Evolutionary conservation across 2,329 filamentous ascomycete genomes (phyloP).

Genomic region (Fusarium nanum): DNA sequence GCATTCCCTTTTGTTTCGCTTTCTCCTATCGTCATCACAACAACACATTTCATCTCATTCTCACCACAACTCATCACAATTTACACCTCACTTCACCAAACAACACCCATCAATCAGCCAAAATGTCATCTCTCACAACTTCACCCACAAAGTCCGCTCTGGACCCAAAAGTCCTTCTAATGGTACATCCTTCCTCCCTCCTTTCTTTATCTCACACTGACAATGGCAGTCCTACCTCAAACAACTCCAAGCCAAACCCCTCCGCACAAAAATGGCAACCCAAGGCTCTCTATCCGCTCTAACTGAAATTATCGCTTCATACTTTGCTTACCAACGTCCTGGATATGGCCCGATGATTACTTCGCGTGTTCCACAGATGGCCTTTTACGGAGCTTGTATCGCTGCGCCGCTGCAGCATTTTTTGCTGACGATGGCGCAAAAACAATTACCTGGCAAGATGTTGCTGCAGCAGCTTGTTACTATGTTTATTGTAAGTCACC

Average conservation of each 20-base stretch:
- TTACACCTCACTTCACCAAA: background rate
- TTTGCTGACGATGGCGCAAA: slow-evolving; percentile 11
- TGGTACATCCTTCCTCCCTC: background rate
- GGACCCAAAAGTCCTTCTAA: slow-evolving; percentile 13
- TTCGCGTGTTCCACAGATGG: slow-evolving; percentile 26
- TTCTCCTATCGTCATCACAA: slow-evolving; percentile 13
- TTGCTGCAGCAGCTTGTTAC: slow-evolving; percentile 10
- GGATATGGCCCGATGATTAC: slow-evolving; percentile 22
- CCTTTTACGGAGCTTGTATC: slow-evolving; percentile 23
- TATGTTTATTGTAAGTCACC: slow-evolving; percentile 13
- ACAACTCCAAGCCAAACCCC: slow-evolving; percentile 21
- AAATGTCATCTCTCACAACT: background rate
- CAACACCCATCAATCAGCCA: background rate
- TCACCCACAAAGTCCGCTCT: background rate
- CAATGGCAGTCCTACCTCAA: slow-evolving; percentile 12
- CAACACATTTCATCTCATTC: slow-evolving; percentile 9
- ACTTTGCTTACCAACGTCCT: slow-evolving; percentile 16
- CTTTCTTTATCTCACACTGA: background rate
- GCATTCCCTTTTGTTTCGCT: background rate
- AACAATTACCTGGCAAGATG: background rate
- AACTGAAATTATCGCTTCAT: slow-evolving; percentile 19
- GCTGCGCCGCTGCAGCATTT: slow-evolving; percentile 24
- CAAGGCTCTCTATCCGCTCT: slow-evolving; percentile 15
- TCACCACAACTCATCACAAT: background rate
- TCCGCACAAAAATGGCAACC: slow-evolving; percentile 23